These are phyloP conservation scores for Chlorella sp. DNA, from an alignment of 139 green algal species.

Conservation along the genomic window DNA sequence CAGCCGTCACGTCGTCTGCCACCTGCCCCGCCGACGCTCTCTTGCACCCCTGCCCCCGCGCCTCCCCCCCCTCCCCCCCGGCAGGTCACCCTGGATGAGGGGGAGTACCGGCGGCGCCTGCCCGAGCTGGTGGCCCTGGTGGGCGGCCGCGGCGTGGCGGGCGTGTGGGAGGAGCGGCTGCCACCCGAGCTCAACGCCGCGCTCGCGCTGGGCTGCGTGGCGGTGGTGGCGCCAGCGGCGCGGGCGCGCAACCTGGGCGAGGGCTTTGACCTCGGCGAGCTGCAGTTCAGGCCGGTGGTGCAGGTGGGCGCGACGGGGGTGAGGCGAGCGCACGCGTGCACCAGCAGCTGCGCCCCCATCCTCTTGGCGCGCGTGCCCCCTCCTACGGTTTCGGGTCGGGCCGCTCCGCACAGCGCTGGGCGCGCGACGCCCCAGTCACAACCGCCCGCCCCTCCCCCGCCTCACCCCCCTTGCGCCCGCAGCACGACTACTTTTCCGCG, in stretches of 20 bases:
- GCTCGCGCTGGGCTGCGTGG: conserved; percentile 78
- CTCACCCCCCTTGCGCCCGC: too few relatives aligned
- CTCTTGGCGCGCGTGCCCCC: too few relatives aligned
- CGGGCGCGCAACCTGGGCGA: conserved; percentile 46
- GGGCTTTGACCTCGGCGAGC: conserved; percentile 68
- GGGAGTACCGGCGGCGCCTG: conserved; percentile 47
- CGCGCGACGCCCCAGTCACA: too few relatives aligned
- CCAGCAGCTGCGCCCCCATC: too few relatives aligned
- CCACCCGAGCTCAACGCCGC: conserved; percentile 63
- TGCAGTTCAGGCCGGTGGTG: conserved; percentile 59
- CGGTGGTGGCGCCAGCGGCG: conserved; percentile 47
- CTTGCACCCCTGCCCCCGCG: too few relatives aligned
- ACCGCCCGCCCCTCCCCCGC: too few relatives aligned
- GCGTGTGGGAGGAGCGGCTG: conserved; percentile 81
- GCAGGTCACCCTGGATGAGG: conserved; percentile 72
- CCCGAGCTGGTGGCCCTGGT: conserved; percentile 55
- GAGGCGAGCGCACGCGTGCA: too few relatives aligned
- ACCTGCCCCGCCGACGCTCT: too few relatives aligned
- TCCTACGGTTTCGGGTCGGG: too few relatives aligned
- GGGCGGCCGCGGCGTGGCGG: conserved; percentile 44
- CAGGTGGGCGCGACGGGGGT: conserved; percentile 19
- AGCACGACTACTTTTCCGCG: conserved; percentile 26
- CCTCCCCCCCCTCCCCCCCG: too few relatives aligned
- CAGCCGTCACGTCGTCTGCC: too few relatives aligned
- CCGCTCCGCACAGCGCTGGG: too few relatives aligned